Evolutionary conservation across 768 basidiomycete genomes (phyloP).

Genomic region (Mycena latifolia): DNA sequence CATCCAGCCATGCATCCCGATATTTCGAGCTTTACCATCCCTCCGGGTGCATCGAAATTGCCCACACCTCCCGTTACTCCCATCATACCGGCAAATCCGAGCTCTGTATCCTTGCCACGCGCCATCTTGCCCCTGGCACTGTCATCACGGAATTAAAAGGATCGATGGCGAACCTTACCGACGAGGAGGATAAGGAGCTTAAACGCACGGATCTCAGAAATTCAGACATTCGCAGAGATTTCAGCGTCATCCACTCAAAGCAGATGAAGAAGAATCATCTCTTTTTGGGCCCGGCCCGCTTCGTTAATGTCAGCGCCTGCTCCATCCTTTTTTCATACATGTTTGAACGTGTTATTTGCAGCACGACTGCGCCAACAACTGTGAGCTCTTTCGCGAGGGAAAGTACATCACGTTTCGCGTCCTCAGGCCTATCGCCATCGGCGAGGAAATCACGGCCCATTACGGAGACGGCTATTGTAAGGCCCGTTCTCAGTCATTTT

Average conservation of each 20-base stretch:
- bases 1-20: constrained; percentile 82
- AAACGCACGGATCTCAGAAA: constrained; percentile 85
- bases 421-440: constrained; percentile 79
- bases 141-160: constrained; percentile 91
- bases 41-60: constrained; percentile 86
- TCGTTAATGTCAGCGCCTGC: constrained; percentile 81
- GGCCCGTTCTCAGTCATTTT: constrained; percentile 42
- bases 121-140: constrained; percentile 71
- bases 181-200: constrained; percentile 88
- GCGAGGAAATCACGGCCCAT: constrained; percentile 91
- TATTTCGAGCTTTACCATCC: constrained; percentile 92
- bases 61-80: constrained; percentile 89
- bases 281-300: constrained; percentile 91
- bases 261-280: constrained; percentile 94
- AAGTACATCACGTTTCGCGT: constrained; percentile 92
- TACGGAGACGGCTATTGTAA: constrained; percentile 93
- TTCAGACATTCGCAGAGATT: constrained; percentile 85
- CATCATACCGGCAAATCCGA: constrained; percentile 92
- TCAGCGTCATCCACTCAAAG: constrained; percentile 92
- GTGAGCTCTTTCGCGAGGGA: constrained; percentile 89
- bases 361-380: constrained; percentile 94
- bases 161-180: constrained; percentile 89
- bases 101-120: constrained; percentile 88
- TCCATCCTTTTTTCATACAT: constrained; percentile 35
- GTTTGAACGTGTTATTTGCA: constrained; percentile 48